phyloP scores from a whole-genome alignment of 164 flowering plant species.

The Buxus sempervirens region DNA sequence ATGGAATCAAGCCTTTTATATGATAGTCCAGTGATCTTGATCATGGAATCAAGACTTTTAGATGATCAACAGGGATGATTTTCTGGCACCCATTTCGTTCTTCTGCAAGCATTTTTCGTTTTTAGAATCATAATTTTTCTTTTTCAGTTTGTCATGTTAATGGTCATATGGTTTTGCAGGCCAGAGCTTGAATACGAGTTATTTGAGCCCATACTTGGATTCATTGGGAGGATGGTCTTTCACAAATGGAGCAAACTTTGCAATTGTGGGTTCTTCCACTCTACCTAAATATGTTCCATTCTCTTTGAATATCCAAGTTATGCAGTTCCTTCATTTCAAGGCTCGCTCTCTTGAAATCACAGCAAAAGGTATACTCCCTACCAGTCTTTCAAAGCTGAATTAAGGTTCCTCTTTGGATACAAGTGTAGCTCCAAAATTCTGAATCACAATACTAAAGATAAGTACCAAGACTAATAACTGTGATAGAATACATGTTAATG shows the following conservation, averaged over 20 bases:
- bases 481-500: not conserved
- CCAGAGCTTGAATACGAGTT: constrained; percentile 4
- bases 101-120: no score
- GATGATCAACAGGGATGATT: no score
- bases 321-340: constrained; percentile 67
- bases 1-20: no score
- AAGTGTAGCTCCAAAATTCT: no score
- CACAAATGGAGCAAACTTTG: constrained; percentile 65
- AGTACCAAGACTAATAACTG: no score
- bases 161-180: not conserved
- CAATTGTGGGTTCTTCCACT: constrained; percentile 55
- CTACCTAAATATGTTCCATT: constrained; percentile 58
- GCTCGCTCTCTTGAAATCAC: constrained; percentile 40
- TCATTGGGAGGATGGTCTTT: constrained; percentile 27
- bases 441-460: no score
- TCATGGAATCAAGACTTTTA: no score
- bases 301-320: constrained; percentile 52
- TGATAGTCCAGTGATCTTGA: no score
- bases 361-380: constrained; percentile 35
- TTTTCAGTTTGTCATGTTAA: no score
- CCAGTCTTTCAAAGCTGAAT: no score
- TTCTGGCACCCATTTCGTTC: no score
- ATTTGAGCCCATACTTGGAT: constrained; percentile 9
- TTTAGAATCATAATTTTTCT: no score
- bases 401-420: not conserved